Conservation (phyloP, 2,329 filamentous ascomycete genomes). For the Paraconiothyrium sp. region DNA sequence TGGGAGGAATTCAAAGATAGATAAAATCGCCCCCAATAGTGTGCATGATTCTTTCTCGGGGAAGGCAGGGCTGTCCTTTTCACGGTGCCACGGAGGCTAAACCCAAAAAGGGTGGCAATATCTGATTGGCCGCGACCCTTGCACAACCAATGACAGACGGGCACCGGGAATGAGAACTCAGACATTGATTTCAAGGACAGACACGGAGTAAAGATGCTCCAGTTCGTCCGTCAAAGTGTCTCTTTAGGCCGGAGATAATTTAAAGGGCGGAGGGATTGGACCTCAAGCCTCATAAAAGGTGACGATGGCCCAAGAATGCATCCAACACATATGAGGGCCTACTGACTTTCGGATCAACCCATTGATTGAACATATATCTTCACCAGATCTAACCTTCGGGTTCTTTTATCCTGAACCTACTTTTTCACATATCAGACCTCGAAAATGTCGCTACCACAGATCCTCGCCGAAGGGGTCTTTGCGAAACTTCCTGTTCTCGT, state of each 20-base stretch:
- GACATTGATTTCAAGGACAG: too few relatives aligned
- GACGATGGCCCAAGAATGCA: neutral
- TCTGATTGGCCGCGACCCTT: conserved; percentile 17
- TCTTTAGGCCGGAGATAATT: neutral
- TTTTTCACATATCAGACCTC: neutral
- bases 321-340: neutral
- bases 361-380: neutral
- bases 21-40: neutral
- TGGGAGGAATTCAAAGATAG: neutral
- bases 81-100: neutral
- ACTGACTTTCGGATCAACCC: neutral
- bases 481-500: conserved; percentile 19
- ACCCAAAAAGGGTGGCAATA: conserved; percentile 18
- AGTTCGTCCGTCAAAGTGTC: neutral
- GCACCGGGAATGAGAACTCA: neutral
- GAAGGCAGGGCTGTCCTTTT: too few relatives aligned
- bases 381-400: neutral
- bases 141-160: conserved; percentile 13
- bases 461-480: conserved; percentile 20
- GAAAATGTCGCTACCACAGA: conserved; percentile 15
- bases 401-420: neutral
- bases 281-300: neutral
- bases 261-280: neutral
- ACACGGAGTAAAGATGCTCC: neutral
- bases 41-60: too few relatives aligned